Conservation (phyloP, 805 yeast genomes). For the Saccharomycopsis amapae region DNA sequence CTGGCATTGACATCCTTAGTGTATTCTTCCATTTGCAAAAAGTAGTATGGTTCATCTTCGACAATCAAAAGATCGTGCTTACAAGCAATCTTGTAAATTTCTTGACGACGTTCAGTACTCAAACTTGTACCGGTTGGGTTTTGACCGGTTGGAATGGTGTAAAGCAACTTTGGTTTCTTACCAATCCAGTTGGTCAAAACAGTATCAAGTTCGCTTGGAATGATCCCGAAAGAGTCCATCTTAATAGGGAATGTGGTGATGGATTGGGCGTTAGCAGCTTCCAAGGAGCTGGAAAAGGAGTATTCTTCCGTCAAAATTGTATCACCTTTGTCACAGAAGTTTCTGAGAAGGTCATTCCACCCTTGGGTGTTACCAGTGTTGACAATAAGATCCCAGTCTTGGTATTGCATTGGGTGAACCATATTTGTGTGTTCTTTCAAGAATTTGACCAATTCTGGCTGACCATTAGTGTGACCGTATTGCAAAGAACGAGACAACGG, state of each 20-base stretch:
- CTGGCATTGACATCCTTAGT: constrained; percentile 37
- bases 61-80: constrained; percentile 80
- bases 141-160: constrained; percentile 94
- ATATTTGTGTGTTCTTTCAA: constrained; percentile 66
- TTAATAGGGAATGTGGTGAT: constrained; percentile 61
- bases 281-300: constrained; percentile 79
- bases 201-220: constrained; percentile 60
- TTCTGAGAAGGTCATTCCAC: constrained; percentile 77
- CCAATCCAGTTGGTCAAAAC: constrained; percentile 66
- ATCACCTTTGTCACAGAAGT: constrained; percentile 74
- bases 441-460: constrained; percentile 58
- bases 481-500: constrained; percentile 84
- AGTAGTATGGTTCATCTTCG: constrained; percentile 98
- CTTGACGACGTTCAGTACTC: constrained; percentile 65
- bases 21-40: constrained; percentile 86
- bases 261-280: constrained; percentile 71
- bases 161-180: constrained; percentile 73
- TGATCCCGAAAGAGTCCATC: constrained; percentile 72
- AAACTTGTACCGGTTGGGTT: constrained; percentile 94
- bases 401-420: constrained; percentile 40
- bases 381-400: constrained; percentile 66
- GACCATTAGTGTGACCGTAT: constrained; percentile 84
- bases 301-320: constrained; percentile 75
- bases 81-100: constrained; percentile 69
- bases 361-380: constrained; percentile 87